Base-by-base conservation (phyloP, 208 protist genomes). In the Wallacemonas sp. region DNA sequence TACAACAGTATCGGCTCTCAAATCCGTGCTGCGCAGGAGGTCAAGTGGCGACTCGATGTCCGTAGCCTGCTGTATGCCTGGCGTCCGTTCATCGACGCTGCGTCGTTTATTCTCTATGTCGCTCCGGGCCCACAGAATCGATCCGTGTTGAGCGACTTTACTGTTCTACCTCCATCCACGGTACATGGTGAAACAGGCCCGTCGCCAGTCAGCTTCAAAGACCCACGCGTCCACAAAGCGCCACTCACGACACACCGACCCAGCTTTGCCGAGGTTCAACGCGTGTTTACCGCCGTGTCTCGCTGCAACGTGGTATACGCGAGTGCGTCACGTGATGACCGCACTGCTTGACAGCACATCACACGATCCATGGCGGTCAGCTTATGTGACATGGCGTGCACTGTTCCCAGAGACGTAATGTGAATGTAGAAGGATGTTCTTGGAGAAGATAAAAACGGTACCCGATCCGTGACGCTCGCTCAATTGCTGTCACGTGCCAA, bases 91-190 rank as follows among this genome's bases (percentile, higher is more conserved):
- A 85, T 97, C 32, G 66, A 91, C 26, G 79, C 72, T 1, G 77
- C 92, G 17, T 65, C 71, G 0, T 63, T 95, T 33, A 87, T 98
- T 38, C 66, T 95, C 4, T 91, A 95, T 65, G 83, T 85, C 27
- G 92, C 91, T 0, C 91, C 91, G 2, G 86, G 91, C 0, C 91
- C 91, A 10, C 81, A 91, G 63, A 96, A 96, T 68, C 67, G 81
- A n/a, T 69, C 74, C 13, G 65, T 90, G 15, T 72, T 94, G 39
- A 87, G 70, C 15, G 86, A 95, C 63, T 92, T 92, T 42, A 74
- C 83, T 1, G 17, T 37, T 9, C 45, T 81, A 5, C 71, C 76
- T 19, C 29, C 59, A 2, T 38, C 71, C 10, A 34, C 64, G 3
- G 55, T 32, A 12, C 5, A 66, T 22, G 74, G 68, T 3, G 55